These are phyloP conservation scores for Candolleomyces aberdarensis DNA, from an alignment of 768 basidiomycete species.

Conservation along the genomic window DNA sequence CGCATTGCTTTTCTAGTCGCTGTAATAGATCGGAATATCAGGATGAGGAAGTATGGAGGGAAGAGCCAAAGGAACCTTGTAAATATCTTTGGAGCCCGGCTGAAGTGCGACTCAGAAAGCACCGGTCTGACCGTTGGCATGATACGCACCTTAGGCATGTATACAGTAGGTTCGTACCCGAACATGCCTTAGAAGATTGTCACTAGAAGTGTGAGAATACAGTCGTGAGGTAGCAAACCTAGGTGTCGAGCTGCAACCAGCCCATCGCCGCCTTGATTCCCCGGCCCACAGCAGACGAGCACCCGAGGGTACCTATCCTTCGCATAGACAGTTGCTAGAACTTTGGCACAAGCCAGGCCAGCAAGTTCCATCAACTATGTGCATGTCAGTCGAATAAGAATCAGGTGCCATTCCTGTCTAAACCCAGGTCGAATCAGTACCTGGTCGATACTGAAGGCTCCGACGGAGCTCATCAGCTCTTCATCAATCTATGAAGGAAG, in stretches of 20 bases:
- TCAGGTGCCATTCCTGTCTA: background rate
- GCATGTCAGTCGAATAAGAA: background rate
- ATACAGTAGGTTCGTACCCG: constrained; percentile 85
- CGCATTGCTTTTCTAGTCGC: constrained; percentile 83
- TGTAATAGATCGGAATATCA: constrained; percentile 22
- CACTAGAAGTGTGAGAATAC: background rate
- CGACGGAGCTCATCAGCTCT: constrained; percentile 84
- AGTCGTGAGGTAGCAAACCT: constrained; percentile 39
- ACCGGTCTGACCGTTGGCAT: background rate
- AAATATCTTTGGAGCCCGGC: constrained; percentile 93
- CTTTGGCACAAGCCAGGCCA: constrained; percentile 90
- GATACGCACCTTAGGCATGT: constrained; percentile 83
- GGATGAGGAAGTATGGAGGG: background rate
- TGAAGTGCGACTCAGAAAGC: constrained; percentile 23
- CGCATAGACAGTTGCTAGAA: constrained; percentile 73
- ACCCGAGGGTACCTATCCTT: constrained; percentile 69
- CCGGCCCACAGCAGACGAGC: constrained; percentile 95
- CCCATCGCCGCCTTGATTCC: constrained; percentile 97
- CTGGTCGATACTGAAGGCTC: constrained; percentile 95
- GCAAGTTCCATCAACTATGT: constrained; percentile 92
- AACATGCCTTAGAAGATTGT: constrained; percentile 66
- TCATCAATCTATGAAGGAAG: constrained; percentile 71
- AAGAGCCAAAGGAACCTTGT: constrained; percentile 48
- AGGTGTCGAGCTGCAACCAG: constrained; percentile 95
- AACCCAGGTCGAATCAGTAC: constrained; percentile 28